Conservation (phyloP, 306 rosid genomes). For the Cucurbita argyrosperma region DNA sequence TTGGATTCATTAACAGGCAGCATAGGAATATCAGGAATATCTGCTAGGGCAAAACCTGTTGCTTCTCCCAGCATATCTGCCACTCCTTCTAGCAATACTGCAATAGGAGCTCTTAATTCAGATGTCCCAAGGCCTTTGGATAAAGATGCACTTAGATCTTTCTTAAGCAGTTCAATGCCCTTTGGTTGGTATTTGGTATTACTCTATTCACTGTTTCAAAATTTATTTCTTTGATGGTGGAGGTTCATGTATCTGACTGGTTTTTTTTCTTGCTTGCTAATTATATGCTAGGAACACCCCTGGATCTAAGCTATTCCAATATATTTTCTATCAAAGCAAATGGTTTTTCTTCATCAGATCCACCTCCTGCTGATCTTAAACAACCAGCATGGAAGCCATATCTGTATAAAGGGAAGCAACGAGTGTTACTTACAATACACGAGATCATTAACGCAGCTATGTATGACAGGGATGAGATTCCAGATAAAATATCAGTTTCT, state of each 20-base stretch:
- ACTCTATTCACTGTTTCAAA: conserved; percentile 42
- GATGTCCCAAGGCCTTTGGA: conserved; percentile 70
- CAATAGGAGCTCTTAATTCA: conserved; percentile 38
- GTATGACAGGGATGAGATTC: conserved; percentile 90
- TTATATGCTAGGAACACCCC: conserved; percentile 57
- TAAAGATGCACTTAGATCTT: conserved; percentile 77
- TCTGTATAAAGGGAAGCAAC: conserved; percentile 76
- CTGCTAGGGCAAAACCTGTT: conserved; percentile 74
- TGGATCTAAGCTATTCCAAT: conserved; percentile 80
- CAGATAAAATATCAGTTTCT: conserved; percentile 67
- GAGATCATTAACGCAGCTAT: conserved; percentile 76
- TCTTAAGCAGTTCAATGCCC: conserved; percentile 87
- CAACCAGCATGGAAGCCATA: conserved; percentile 99
- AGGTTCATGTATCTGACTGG: conserved; percentile 8
- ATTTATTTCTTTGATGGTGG: conserved; percentile 5
- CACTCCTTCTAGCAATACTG: conserved; percentile 31
- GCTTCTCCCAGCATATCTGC: conserved; percentile 56
- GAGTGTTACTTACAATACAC: conserved; percentile 57
- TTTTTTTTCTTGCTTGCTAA: conserved; percentile 4
- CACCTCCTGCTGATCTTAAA: conserved; percentile 72
- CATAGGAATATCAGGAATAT: conserved; percentile 69
- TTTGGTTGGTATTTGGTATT: conserved; percentile 87
- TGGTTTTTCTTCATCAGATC: conserved; percentile 77
- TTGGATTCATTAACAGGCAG: conserved; percentile 90
- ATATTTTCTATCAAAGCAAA: conserved; percentile 51